phyloP scores from a whole-genome alignment of 2,329 filamentous ascomycete genomes.

The Chaetomium olivaceum region DNA sequence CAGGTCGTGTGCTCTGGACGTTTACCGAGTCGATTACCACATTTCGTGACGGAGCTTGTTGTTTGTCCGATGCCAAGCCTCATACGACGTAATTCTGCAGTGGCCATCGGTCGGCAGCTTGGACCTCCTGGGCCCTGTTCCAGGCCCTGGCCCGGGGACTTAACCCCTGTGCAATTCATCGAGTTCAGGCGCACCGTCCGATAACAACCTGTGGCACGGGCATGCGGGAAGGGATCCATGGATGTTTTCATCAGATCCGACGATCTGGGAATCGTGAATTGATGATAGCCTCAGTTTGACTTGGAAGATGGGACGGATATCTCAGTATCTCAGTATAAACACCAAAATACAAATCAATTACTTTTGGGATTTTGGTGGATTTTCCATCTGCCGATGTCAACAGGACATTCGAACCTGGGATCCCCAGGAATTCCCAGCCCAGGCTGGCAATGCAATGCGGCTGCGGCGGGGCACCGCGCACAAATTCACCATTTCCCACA shows the following conservation, averaged over 20 bases:
- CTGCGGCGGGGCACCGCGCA: conserved; percentile 21
- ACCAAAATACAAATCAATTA: neutral
- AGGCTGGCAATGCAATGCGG: neutral
- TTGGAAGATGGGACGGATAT: too few relatives aligned
- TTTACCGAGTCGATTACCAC: neutral
- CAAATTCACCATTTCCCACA: conserved; percentile 14
- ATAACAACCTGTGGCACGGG: neutral
- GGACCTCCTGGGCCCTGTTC: neutral
- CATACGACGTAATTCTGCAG: conserved; percentile 12
- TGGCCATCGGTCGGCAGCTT: neutral
- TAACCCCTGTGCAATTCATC: neutral
- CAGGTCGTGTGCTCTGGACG: neutral
- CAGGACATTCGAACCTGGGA: neutral
- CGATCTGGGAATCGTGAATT: neutral
- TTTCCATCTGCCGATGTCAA: neutral
- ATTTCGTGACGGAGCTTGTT: neutral
- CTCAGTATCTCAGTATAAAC: neutral
- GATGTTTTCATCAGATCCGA: neutral
- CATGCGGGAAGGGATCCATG: neutral
- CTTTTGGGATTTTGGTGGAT: too few relatives aligned
- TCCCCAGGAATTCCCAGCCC: too few relatives aligned
- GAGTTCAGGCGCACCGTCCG: neutral
- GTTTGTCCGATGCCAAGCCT: neutral
- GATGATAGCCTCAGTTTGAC: neutral
- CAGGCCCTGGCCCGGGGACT: neutral